phyloP scores from a whole-genome alignment of 139 green algal species.

The Chlorella sp. region DNA sequence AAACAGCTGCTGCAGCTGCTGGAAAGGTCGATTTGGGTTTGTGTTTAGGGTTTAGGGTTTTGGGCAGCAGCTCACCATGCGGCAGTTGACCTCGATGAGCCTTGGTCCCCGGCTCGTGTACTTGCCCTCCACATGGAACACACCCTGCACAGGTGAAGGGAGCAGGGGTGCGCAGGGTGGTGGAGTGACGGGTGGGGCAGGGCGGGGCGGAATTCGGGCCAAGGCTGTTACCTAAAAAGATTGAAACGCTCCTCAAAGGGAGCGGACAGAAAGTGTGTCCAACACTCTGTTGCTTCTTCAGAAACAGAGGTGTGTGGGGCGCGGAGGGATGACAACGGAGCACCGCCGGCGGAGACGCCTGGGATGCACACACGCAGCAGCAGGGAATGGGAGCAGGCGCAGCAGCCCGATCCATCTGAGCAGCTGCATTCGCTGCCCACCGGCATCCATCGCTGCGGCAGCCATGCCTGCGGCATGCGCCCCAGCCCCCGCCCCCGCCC shows the following conservation, averaged over 20 bases:
- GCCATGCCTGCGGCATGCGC: no score
- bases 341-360: no score
- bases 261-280: no score
- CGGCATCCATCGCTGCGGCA: not conserved
- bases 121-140: conserved; percentile 86
- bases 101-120: conserved; percentile 79
- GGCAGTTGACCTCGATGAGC: conserved; percentile 92
- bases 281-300: no score
- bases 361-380: no score
- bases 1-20: not conserved
- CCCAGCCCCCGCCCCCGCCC: not conserved
- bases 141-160: not conserved
- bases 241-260: no score
- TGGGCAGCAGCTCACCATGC: conserved; percentile 80
- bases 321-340: no score
- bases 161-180: not conserved
- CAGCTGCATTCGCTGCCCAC: not conserved
- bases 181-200: not conserved
- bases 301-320: no score
- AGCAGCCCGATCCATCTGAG: not conserved
- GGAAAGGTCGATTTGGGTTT: no score
- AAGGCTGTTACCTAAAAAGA: no score
- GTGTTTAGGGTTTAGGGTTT: no score
- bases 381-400: not conserved
- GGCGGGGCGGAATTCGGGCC: no score